Conservation (phyloP, 768 basidiomycete genomes). For the Coprinopsis sp. region DNA sequence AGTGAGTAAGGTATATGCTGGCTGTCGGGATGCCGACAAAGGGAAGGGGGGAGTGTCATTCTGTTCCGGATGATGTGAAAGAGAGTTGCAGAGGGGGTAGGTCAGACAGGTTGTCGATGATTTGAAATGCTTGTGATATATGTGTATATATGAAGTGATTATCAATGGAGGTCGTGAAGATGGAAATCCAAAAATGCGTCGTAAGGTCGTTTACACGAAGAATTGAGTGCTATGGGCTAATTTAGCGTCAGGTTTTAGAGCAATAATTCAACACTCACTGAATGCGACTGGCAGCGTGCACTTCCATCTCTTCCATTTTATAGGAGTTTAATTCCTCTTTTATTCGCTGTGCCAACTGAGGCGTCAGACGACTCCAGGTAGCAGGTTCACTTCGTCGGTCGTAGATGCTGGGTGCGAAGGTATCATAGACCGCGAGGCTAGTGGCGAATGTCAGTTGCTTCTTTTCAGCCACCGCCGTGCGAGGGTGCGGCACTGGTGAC, state of each 20-base stretch:
- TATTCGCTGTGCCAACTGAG: constrained; percentile 90
- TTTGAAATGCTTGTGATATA: constrained; percentile 21
- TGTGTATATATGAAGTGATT: constrained; percentile 14
- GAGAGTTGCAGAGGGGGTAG: constrained; percentile 19
- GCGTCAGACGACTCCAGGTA: constrained; percentile 95
- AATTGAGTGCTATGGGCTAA: constrained; percentile 66
- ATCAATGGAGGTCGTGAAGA: constrained; percentile 15
- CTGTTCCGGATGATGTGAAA: constrained; percentile 14
- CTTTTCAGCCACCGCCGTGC: constrained; percentile 63
- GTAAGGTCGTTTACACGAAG: constrained; percentile 58
- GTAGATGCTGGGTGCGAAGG: constrained; percentile 88
- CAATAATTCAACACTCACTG: constrained; percentile 53
- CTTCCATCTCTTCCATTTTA: constrained; percentile 99
- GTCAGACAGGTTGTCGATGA: constrained; percentile 19
- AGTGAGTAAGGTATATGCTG: constrained; percentile 6
- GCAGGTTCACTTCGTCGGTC: constrained; percentile 94
- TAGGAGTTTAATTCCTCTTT: constrained; percentile 98
- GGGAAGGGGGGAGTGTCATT: constrained; percentile 10
- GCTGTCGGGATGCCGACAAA: constrained; percentile 3
- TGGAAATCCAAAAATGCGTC: constrained; percentile 27
- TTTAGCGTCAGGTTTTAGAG: constrained; percentile 6
- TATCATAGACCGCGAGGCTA: constrained; percentile 93
- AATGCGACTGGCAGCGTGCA: constrained; percentile 87
- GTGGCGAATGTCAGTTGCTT: constrained; percentile 86
- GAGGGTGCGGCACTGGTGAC: constrained; percentile 56